Evolutionary conservation across 805 yeast genomes (phyloP), one percentile per base, ranked within the genome.

Genomic region (Saccharomycopsis sp.): DNA sequence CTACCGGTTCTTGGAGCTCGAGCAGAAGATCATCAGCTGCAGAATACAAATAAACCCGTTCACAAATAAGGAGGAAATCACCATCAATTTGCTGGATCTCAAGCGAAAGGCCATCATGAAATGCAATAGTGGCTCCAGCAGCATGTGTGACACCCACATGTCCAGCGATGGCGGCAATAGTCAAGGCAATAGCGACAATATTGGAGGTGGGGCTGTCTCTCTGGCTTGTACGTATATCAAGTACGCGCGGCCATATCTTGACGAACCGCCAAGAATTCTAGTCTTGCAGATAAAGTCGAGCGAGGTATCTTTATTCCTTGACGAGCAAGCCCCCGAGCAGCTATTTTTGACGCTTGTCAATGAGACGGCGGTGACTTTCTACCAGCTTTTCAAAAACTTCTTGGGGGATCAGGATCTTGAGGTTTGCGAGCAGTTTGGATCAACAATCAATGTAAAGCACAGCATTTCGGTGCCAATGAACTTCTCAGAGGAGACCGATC

Each of bases 1-100:
- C 70, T 91, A 89, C 68, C 75, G 92, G 52, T 85, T 91, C 64
- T 72, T 81, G 52, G 90, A 83, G 41, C 73, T 91, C 44, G 95
- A 87, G 67, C 96, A 90, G 71, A 71, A 77, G 60, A 67, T 91
- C 23, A 69, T 87, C n/a, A 78, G 79, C 53, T 80, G 78, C 64
- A 68, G 68, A 24, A 74, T 86, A 12, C 60, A 71, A 1, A 68
- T 68, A 52, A 85, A 87, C 63, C 86, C 89, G 0, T 75, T 80
- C 62, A 66, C 75, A 0, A 64, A 67, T 1, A 61, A 64, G 1
- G 82, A 83, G 62, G 94, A 87, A 63, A 86, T 91, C 8, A 63
- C 81, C 0, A 57, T 89, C 1, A 68, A 74, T 24, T 59, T 84
- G 41, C 63, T 67, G 40, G 84, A 86, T 67, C 48, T 85, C 18